Base-by-base conservation (phyloP, 2,329 filamentous ascomycete genomes). In the Pestalotiopsis fici region DNA sequence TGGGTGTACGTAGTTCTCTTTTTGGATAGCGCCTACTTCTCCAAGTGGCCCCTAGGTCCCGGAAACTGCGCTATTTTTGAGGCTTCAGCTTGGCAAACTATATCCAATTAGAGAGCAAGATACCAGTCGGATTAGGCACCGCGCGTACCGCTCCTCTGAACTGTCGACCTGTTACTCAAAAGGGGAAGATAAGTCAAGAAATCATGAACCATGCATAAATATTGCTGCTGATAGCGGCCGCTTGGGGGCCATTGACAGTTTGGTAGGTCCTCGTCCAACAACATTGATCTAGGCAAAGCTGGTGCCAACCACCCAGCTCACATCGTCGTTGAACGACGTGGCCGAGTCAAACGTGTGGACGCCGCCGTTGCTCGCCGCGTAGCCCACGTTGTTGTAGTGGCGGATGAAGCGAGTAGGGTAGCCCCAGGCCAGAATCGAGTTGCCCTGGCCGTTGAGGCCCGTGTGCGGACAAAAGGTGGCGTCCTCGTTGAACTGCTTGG, bases 391-490 rank as follows among this genome's bases (percentile, higher is more conserved):
- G 60, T 74, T 71, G 69, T 82, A 89, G 72, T 90, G 87, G 25
- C 89, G 83, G 72, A 89, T 78, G 67, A 81, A 90, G 57, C 88
- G 82, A 0, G 87, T 89, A 0, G 89, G 88, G 71, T 88, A 89
- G 56, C 80, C 83, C 88, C 88, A 91, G 1, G 87, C 80, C 4
- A 86, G 81, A 37, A 91, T 80, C 0, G 87, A 83, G 69, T 69
- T 84, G 6, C 85, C 87, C 56, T 81, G 73, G 4, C 86, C 85
- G 69, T 76, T 86, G 25, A 91, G 77, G 0, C 83, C 85, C 0
- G 81, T 67, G 74, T 85, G 81, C 0, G 87, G 80, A 73, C 89
- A 91, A 77, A 91, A 91, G 0, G 89, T 91, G 7, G 88, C 87
- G 60, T 91, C 88, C 71, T 91, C 88, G 3, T 78, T 47, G 77